Base-by-base conservation (phyloP, 306 rosid species). In the Coriaria nepalensis region DNA sequence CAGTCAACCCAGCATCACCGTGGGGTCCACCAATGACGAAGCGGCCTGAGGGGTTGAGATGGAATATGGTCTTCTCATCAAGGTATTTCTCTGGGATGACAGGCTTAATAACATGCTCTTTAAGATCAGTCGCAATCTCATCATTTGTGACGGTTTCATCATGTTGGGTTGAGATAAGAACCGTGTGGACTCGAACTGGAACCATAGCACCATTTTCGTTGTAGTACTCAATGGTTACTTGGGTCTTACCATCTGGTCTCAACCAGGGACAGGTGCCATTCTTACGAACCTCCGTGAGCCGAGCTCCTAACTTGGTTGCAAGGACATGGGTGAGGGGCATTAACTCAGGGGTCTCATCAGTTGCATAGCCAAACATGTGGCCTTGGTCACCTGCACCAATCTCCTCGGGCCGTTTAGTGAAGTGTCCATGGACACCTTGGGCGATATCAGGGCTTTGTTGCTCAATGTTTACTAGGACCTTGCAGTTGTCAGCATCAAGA, bases 341-440 rank as follows among this genome's bases (percentile, higher is more conserved):
- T 13, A 13, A 50, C 13, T 78, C 86, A 7, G 81, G 81, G 56
- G 86, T 78, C 63, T 78, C 86, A 58, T 78, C 86, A 9, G 86
- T 78, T 46, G 86, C 86, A 65, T 78, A 78, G 10, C 86, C 86
- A 65, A 78, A 78, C 86, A 78, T 78, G 73, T 78, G 86, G 58
- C 86, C 86, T 52, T 78, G 86, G 63, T 78, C 86, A 68, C 86
- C 86, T 40, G 86, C 86, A 68, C 86, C 86, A 39, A 78, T 70
- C 55, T 78, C 86, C 71, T 78, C 86, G 0, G 86, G 86, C 53
- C 73, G 75, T 73, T 74, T 78, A 59, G 86, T 74, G 15, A 78
- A 78, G 66, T 78, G 86, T 7, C 86, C 86, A 0, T 78, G 86
- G 45, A 78, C 86, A 65, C 86, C 86, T 51, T 78, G 86, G 45